Evolutionary conservation across 768 basidiomycete genomes (phyloP), one percentile per base, ranked within the genome.

Genomic region (Pleurotus citrinopileatus): DNA sequence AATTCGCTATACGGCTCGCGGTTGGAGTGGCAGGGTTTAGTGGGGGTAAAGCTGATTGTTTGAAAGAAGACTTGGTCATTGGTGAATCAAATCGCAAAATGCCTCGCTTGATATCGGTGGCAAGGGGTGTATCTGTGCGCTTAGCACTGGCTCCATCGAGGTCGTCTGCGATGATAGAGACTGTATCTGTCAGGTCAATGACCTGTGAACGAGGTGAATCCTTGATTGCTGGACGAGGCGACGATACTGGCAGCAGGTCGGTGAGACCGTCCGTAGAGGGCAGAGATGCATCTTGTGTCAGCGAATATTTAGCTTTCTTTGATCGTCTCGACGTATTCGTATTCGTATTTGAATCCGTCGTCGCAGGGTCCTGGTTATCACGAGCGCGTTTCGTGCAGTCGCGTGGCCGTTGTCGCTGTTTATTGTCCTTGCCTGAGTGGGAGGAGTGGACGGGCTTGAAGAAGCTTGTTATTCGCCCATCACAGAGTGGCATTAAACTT

Each of bases 391-490:
- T 51, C 17, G 48, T 37, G 32, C 28, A 15, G 19, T 50, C n/a
- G 32, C 10, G 28, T 25, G 12, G 43, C 26, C 9, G 38, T 44
- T 9, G 32, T 34, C n/a, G n/a, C n/a, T n/a, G n/a, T n/a, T n/a
- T n/a, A n/a, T 20, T 13, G 38, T 13, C 23, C 44, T 26, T 28
- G 45, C 3, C 17, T 15, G 45, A 17, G 7, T 20, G 45, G 7
- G 28, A 17, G 29, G 29, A 10, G 9, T 36, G 20, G 15, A 23
- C 23, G 19, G 48, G 48, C 17, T 51, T 51, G 48, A 67, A 67
- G 32, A 59, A 68, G 26, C 40, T 57, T 19, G 63, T 65, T 43
- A 68, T 61, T 10, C 61, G 59, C 32, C 61, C 59, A 19, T 66
- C 59, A 10, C 60, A 60, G 26, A 56, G 46, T 13, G 59, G 47